Percentiles rank a stretch among this genome's conserved stretches.
Evolutionary conservation across 805 yeast species (phyloP).

Genomic region (Saccharomycopsis schoenii): DNA sequence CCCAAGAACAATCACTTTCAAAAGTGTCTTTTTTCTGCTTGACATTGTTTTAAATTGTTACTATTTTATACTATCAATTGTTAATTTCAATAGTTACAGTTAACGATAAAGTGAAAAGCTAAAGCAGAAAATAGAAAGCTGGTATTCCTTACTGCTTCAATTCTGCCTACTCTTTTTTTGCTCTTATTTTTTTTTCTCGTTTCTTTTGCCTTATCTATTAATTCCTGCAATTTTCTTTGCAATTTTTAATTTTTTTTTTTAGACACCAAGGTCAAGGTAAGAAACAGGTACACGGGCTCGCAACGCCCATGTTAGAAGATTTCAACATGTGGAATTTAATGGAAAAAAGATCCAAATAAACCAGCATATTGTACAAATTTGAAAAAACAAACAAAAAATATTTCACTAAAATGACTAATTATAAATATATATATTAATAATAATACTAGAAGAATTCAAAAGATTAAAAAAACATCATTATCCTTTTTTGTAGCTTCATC

Average conservation of each 20-base stretch:
- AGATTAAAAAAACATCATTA: neutral
- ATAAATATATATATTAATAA: too few relatives aligned
- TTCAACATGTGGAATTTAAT: neutral
- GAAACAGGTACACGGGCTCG: neutral
- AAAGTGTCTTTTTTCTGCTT: conserved; percentile 58
- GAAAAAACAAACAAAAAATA: neutral
- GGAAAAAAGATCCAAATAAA: too few relatives aligned
- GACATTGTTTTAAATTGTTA: conserved; percentile 20
- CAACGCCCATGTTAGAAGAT: neutral
- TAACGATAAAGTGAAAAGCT: too few relatives aligned
- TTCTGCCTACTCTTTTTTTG: neutral
- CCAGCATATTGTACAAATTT: neutral
- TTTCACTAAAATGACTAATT: too few relatives aligned
- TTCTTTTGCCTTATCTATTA: neutral
- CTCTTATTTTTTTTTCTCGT: neutral
- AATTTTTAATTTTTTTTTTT: neutral
- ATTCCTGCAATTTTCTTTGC: neutral
- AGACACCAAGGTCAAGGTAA: neutral
- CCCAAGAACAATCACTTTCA: conserved; percentile 86
- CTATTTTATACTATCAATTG: neutral
- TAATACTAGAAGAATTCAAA: neutral
- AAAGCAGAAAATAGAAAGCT: too few relatives aligned
- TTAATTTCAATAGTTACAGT: too few relatives aligned
- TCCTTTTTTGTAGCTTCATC: neutral
- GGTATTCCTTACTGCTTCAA: too few relatives aligned